phyloP scores from a whole-genome alignment of 129 eudicot species.

The Deinandra increscens region DNA sequence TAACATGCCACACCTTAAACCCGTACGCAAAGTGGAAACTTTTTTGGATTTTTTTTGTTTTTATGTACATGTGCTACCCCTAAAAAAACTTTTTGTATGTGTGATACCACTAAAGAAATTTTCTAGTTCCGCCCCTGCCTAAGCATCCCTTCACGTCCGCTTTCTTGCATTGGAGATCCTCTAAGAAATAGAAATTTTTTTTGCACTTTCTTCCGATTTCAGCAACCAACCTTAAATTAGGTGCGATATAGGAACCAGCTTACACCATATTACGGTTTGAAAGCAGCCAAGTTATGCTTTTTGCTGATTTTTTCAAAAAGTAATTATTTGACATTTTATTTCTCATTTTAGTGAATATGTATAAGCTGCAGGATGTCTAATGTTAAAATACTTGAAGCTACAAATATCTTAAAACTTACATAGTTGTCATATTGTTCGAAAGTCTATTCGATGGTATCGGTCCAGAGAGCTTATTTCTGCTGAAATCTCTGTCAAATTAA shows the following conservation, averaged over 20 bases:
- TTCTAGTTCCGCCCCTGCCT: no score
- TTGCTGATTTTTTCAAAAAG: background rate
- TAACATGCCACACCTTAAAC: no score
- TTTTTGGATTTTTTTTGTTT: no score
- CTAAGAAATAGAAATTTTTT: background rate
- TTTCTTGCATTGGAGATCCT: no score
- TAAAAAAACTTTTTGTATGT: no score
- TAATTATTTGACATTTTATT: background rate
- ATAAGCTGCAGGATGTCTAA: background rate
- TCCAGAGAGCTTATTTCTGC: conserved; percentile 66
- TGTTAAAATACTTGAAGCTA: background rate
- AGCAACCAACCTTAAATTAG: no score
- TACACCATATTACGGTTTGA: no score
- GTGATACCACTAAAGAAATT: no score
- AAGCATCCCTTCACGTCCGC: no score
- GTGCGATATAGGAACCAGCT: no score
- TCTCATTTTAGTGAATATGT: background rate
- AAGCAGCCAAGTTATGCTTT: background rate
- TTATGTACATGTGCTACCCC: no score
- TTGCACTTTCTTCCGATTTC: background rate
- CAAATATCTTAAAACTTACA: conserved; percentile 38
- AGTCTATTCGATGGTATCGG: conserved; percentile 53
- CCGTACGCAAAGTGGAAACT: no score
- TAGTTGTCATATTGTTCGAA: conserved; percentile 54
- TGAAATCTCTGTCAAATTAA: conserved; percentile 55